phyloP scores from a whole-genome alignment of 2,329 filamentous ascomycete species.

The Zymoseptoria ardabiliae region DNA sequence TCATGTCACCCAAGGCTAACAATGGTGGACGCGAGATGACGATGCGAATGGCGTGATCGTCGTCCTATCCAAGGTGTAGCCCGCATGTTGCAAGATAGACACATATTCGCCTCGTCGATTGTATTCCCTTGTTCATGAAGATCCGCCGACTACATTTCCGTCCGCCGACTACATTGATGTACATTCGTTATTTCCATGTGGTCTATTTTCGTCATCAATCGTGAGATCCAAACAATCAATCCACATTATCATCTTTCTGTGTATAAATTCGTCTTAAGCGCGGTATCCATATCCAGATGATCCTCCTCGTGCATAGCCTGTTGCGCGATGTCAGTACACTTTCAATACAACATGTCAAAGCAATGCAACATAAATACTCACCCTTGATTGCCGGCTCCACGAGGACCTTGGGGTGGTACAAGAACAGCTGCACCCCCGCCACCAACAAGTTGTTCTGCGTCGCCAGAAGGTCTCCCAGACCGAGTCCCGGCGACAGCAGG shows the following conservation, averaged over 20 bases:
- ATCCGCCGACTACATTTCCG: too few species aligned
- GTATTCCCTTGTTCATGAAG: too few species aligned
- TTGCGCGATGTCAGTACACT: neutral
- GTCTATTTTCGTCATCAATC: neutral
- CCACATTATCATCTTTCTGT: neutral
- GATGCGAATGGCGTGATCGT: neutral
- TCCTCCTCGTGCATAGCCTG: neutral
- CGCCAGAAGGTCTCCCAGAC: conserved; percentile 39
- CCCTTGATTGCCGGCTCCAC: conserved; percentile 36
- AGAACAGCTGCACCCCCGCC: conserved; percentile 31
- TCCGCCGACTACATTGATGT: too few species aligned
- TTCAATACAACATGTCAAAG: neutral
- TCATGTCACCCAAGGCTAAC: neutral
- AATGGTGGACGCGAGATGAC: neutral
- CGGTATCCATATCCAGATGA: neutral
- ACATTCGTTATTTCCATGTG: too few species aligned
- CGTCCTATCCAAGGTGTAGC: neutral
- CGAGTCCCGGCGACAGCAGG: conserved; percentile 34
- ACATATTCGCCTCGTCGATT: too few species aligned
- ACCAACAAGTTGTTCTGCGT: conserved; percentile 39
- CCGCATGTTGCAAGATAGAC: too few species aligned
- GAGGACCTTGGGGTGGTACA: conserved; percentile 29
- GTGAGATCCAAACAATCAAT: neutral
- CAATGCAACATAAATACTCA: conserved; percentile 5
- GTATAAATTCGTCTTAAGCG: neutral